Percentiles rank a stretch among this genome's conserved stretches.
Evolutionary conservation across 1,284 basidiomycete species (phyloP).

Genomic region (Ustilago hordei): DNA sequence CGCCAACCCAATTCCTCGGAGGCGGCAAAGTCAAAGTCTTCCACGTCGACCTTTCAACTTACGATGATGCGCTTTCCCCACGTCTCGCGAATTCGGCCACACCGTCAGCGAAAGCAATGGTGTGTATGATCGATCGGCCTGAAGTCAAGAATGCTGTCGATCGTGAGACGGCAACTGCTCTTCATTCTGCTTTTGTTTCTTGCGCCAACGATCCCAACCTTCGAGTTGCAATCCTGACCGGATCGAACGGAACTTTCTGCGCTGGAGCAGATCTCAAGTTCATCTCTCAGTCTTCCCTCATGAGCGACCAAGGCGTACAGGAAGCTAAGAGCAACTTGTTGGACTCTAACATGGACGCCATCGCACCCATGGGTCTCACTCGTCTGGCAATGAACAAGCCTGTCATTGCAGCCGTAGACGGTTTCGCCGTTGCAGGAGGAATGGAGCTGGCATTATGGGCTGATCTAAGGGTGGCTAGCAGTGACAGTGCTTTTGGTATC

Average conservation of each 20-base stretch:
- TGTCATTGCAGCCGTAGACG: conserved; percentile 41
- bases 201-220: conserved; percentile 31
- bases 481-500: conserved; percentile 26
- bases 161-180: conserved; percentile 21
- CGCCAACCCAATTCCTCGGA: conserved; percentile 17
- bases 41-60: conserved; percentile 16
- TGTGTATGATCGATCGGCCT: conserved; percentile 38
- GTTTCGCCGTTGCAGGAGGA: conserved; percentile 46
- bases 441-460: conserved; percentile 46
- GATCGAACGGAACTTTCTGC: conserved; percentile 29
- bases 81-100: conserved; percentile 5
- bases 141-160: conserved; percentile 41
- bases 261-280: conserved; percentile 46
- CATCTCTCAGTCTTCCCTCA: conserved; percentile 18
- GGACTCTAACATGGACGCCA: conserved; percentile 42
- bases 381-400: conserved; percentile 47
- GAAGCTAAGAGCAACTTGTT: conserved; percentile 19
- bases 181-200: conserved; percentile 26
- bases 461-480: conserved; percentile 35
- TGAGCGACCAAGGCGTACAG: not conserved
- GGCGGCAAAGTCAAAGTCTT: conserved; percentile 38
- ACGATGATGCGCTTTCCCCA: conserved; percentile 27
- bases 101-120: conserved; percentile 25
- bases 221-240: conserved; percentile 35
- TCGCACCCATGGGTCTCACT: conserved; percentile 45